Conservation (phyloP, 2,329 filamentous ascomycete species). For the Sclerotinia subarctica region DNA sequence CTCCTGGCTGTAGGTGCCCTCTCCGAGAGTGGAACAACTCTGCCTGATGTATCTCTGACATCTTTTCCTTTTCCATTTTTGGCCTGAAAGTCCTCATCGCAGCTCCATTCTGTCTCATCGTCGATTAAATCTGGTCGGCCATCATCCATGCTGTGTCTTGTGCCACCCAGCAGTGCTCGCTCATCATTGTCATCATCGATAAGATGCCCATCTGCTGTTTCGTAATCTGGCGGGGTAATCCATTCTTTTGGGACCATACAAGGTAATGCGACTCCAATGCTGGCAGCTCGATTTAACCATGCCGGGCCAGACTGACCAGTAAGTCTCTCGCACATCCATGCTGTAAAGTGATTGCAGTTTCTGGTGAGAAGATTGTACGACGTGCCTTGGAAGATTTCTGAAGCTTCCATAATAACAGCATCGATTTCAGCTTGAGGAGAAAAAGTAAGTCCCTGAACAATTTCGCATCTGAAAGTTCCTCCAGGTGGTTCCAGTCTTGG, state of each 20-base stretch:
- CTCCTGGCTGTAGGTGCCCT: constrained; percentile 44
- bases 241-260: constrained; percentile 81
- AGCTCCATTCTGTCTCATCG: constrained; percentile 44
- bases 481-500: constrained; percentile 71
- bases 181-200: constrained; percentile 54
- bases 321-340: constrained; percentile 68
- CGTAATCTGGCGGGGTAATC: constrained; percentile 75
- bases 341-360: constrained; percentile 89
- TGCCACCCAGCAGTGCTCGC: constrained; percentile 52
- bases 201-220: constrained; percentile 67
- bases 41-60: constrained; percentile 50
- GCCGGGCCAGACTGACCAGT: constrained; percentile 66
- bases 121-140: constrained; percentile 23
- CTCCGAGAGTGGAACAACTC: constrained; percentile 51
- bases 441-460: constrained; percentile 77
- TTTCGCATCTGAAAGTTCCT: constrained; percentile 70
- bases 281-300: constrained; percentile 83
- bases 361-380: constrained; percentile 77
- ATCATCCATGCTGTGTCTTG: constrained; percentile 35
- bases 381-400: constrained; percentile 69
- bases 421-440: constrained; percentile 68
- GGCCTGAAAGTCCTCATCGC: constrained; percentile 46
- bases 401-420: constrained; percentile 63
- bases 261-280: constrained; percentile 74
- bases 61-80: constrained; percentile 39